phyloP scores from a whole-genome alignment of 768 basidiomycete species.

The Termitomyces sp. region DNA sequence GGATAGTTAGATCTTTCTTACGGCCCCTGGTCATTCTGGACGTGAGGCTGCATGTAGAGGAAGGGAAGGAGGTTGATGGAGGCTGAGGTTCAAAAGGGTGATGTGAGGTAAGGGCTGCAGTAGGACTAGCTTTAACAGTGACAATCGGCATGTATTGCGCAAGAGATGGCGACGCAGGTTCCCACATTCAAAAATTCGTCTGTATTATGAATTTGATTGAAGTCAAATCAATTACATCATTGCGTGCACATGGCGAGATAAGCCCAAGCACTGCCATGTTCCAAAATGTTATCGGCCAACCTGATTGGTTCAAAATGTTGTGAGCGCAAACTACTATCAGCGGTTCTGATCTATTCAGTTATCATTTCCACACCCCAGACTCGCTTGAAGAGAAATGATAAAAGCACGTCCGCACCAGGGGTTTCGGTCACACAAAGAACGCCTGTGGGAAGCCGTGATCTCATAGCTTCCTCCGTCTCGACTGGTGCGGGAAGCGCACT shows the following conservation, averaged over 20 bases:
- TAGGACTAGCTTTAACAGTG: slow-evolving; percentile 13
- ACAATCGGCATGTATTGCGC: slow-evolving; percentile 30
- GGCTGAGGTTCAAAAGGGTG: slow-evolving; percentile 7
- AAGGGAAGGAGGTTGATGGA: slow-evolving; percentile 6
- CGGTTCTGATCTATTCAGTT: background rate
- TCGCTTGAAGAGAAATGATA: slow-evolving; percentile 44
- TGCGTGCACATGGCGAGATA: slow-evolving; percentile 12
- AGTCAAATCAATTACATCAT: slow-evolving; percentile 16
- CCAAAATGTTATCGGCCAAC: slow-evolving; percentile 3
- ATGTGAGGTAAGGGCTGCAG: slow-evolving; percentile 8
- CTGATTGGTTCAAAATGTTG: background rate
- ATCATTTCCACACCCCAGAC: slow-evolving; percentile 44
- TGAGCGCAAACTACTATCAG: background rate
- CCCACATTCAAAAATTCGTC: slow-evolving; percentile 19
- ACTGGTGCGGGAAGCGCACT: slow-evolving; percentile 50
- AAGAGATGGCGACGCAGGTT: slow-evolving; percentile 23
- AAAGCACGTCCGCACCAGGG: slow-evolving; percentile 53
- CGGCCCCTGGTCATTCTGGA: slow-evolving; percentile 55
- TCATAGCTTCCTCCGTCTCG: slow-evolving; percentile 33
- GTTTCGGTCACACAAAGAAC: slow-evolving; percentile 51
- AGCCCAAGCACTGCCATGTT: slow-evolving; percentile 8
- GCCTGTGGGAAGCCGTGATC: slow-evolving; percentile 20
- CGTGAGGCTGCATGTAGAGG: slow-evolving; percentile 10
- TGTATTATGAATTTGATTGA: slow-evolving; percentile 19
- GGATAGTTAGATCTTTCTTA: slow-evolving; percentile 59